Evolutionary conservation across 192 early-diverging fungal species (phyloP).

Genomic region (Coemansia sp.): DNA sequence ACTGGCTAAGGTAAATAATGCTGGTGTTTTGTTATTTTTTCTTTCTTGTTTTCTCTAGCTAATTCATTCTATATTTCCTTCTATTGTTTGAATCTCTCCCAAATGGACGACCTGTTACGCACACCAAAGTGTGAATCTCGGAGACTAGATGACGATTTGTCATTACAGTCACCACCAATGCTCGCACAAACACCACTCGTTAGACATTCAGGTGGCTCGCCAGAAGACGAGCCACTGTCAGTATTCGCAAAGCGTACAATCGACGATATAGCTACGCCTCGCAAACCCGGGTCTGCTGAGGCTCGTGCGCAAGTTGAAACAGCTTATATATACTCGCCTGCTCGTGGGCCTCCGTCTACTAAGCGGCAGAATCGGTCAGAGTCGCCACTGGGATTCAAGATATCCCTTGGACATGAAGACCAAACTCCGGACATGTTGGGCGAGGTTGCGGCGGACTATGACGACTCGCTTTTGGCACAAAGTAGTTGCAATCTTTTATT

Average conservation of each 20-base stretch:
- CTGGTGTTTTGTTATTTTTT: background rate
- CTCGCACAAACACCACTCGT: constrained; percentile 24
- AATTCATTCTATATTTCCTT: background rate
- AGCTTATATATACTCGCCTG: constrained; percentile 46
- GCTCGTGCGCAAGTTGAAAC: constrained; percentile 24
- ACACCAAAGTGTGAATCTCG: background rate
- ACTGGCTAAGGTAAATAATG: background rate
- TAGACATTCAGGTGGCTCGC: background rate
- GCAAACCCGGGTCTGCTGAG: constrained; percentile 32
- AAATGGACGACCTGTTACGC: background rate
- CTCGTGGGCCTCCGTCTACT: constrained; percentile 39
- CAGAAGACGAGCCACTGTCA: background rate
- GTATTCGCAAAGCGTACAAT: constrained; percentile 40
- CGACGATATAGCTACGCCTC: constrained; percentile 49
- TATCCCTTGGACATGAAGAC: constrained; percentile 8
- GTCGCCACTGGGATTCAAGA: constrained; percentile 29
- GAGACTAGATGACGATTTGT: constrained; percentile 22
- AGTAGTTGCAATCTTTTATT: background rate
- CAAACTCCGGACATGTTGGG: background rate
- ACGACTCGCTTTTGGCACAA: background rate
- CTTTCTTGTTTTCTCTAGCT: background rate
- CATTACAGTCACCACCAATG: constrained; percentile 37
- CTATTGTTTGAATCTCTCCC: background rate
- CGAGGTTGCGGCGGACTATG: background rate
- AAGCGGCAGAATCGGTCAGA: constrained; percentile 40